Base-by-base conservation (phyloP, 371 early-diverging fungal genomes). In the Haplosporangium sp. region DNA sequence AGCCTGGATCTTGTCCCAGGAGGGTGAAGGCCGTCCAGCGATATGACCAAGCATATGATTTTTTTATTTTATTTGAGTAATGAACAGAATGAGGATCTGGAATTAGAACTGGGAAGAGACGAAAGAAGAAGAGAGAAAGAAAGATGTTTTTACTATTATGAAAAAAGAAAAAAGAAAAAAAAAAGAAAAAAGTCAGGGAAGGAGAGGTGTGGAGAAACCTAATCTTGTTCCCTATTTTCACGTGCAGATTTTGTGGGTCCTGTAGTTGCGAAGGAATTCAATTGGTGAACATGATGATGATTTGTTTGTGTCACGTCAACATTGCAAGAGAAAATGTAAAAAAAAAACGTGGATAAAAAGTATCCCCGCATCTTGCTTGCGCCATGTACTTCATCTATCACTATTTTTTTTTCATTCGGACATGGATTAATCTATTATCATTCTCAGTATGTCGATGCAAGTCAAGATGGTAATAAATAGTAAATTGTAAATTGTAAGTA, bases 1-100 rank as follows among this genome's bases (percentile, higher is more conserved):
- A 13, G 93, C 92, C 82, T 97, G 94, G 47, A 87, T 76, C 45
- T 98, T 92, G 74, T 96, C 94, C 88, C 93, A 92, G 60, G 91
- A 92, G 17, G 96, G 88, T n/a, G 97, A 97, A 9, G 98, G 98
- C 61, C 91, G 93, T 11, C 98, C 98, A 17, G 95, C 87, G 20
- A 96, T 84, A 79, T 98, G 96, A 72, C 98, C 97, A 47, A 98
- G 79, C 96, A 97, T 96, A 44, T 17, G 1, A 27, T 27, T 27
- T 13, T 19, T 48, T 34, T 50, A 17, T 3, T 9, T 45, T 37
- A 34, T 4, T 40, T 2, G 34, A 35, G 68, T 20, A 66, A 27
- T 8, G 62, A 69, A 34, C 27, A 6, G 61, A 27, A 19, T 56
- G 34, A 40, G 39, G 47, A 37, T 8, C 5, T 59, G 34, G 44